A percentile compares a stretch with the other conserved stretches of the same genome.
Conservation (phyloP, 1,284 basidiomycete genomes). For the Hypsizygus ulmarius region DNA sequence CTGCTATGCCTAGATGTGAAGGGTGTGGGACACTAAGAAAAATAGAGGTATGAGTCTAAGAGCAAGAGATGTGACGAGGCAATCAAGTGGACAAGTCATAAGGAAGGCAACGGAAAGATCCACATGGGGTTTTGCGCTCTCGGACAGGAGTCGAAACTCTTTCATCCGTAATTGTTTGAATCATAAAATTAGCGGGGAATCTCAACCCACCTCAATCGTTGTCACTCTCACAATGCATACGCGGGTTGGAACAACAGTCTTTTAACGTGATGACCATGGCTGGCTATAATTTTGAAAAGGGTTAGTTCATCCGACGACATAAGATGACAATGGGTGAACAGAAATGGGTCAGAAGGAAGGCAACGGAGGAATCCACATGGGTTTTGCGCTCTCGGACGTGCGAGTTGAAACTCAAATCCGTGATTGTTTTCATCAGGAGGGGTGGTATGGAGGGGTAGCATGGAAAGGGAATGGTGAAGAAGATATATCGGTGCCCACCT, state of each 20-base stretch:
- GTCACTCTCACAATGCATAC: slow-evolving; percentile 56
- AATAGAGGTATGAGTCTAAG: too few relatives aligned
- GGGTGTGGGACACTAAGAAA: too few relatives aligned
- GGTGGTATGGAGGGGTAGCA: too few relatives aligned
- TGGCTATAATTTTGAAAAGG: slow-evolving; percentile 6
- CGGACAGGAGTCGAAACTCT: slow-evolving; percentile 47
- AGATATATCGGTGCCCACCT: too few relatives aligned
- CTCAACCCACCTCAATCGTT: slow-evolving; percentile 57
- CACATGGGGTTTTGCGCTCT: slow-evolving; percentile 68
- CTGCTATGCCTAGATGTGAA: too few relatives aligned
- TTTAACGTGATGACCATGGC: slow-evolving; percentile 48
- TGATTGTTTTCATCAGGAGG: slow-evolving; percentile 44
- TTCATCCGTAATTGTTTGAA: slow-evolving; percentile 61
- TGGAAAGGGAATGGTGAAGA: background rate
- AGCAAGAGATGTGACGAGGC: too few relatives aligned
- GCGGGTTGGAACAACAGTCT: slow-evolving; percentile 44
- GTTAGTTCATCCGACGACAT: slow-evolving; percentile 8
- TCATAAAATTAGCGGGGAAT: slow-evolving; percentile 69
- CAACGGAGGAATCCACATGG: slow-evolving; percentile 68
- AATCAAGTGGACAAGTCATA: slow-evolving; percentile 39
- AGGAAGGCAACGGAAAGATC: slow-evolving; percentile 74
- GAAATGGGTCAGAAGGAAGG: slow-evolving; percentile 57
- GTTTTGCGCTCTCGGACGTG: slow-evolving; percentile 64
- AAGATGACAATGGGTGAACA: background rate
- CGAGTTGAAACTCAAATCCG: slow-evolving; percentile 56